A percentile compares a stretch with the other conserved stretches of the same genome.
Conservation (phyloP, 108 stramenopile genomes). For the Cylindrotheca closterium region DNA sequence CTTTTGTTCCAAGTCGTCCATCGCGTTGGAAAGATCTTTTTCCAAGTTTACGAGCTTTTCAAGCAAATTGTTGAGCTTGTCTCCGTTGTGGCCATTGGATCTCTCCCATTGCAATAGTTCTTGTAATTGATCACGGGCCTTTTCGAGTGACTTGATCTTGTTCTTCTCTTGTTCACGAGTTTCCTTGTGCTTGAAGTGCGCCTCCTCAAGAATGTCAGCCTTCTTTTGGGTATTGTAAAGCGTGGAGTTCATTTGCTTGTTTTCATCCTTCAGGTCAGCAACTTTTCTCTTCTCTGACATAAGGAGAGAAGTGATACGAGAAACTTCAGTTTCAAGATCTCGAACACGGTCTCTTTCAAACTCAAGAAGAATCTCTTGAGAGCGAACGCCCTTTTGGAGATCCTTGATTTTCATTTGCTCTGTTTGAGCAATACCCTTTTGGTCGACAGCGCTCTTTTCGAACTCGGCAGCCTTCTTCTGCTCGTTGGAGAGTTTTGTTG, state of each 20-base stretch:
- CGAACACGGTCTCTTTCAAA: constrained; percentile 17
- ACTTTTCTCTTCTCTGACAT: constrained; percentile 27
- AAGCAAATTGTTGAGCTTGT: neutral
- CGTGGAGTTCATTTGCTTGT: neutral
- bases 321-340: constrained; percentile 23
- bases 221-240: neutral
- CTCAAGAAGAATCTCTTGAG: constrained; percentile 21
- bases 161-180: constrained; percentile 28
- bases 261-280: constrained; percentile 13
- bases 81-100: constrained; percentile 16
- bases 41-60: constrained; percentile 7
- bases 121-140: constrained; percentile 31
- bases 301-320: constrained; percentile 5
- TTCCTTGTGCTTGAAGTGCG: constrained; percentile 4
- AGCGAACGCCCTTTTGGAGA: constrained; percentile 13
- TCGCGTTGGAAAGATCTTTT: constrained; percentile 8
- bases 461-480: neutral
- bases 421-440: constrained; percentile 6
- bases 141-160: constrained; percentile 37
- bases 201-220: constrained; percentile 9
- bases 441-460: neutral
- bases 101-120: constrained; percentile 36
- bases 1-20: constrained; percentile 15
- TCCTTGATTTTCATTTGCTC: constrained; percentile 18
- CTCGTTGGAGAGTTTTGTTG: constrained; percentile 16